phyloP scores from a whole-genome alignment of 2,329 filamentous ascomycete species.

The Fusarium hainanense region DNA sequence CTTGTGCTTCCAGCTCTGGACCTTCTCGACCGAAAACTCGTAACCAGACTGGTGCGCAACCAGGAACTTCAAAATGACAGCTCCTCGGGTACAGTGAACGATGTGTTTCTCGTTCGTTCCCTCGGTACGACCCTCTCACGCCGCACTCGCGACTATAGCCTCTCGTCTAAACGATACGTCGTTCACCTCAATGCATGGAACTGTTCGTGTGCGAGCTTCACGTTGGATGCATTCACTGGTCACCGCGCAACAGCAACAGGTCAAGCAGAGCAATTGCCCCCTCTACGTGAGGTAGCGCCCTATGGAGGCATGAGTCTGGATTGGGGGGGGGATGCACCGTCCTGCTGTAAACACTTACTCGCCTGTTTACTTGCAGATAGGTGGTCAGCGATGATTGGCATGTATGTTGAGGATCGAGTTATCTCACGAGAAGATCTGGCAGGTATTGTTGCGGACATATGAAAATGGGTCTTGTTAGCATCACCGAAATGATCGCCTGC shows the following conservation, averaged over 20 bases:
- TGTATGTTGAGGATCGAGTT: conserved; percentile 64
- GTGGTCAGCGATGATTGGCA: conserved; percentile 68
- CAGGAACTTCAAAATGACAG: background rate
- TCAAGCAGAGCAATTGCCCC: background rate
- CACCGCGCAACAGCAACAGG: conserved; percentile 8
- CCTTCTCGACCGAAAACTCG: conserved; percentile 81
- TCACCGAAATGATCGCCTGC: conserved; percentile 6
- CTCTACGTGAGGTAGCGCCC: conserved; percentile 42
- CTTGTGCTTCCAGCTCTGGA: conserved; percentile 87
- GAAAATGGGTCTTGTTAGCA: conserved; percentile 14
- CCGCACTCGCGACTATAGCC: conserved; percentile 27
- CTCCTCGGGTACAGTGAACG: conserved; percentile 30
- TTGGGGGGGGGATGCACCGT: conserved; percentile 56
- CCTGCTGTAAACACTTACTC: conserved; percentile 88
- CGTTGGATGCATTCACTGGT: conserved; percentile 73
- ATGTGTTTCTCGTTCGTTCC: conserved; percentile 73
- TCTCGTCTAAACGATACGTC: conserved; percentile 64
- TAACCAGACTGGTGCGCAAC: conserved; percentile 63
- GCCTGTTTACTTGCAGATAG: conserved; percentile 81
- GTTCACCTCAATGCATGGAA: conserved; percentile 84
- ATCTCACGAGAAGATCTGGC: conserved; percentile 76
- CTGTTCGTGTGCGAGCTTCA: conserved; percentile 89
- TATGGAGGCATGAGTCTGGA: conserved; percentile 65
- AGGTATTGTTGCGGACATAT: conserved; percentile 68
- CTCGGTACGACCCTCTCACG: conserved; percentile 53